phyloP scores from a whole-genome alignment of 306 rosid species.

The Rubus idaeus region DNA sequence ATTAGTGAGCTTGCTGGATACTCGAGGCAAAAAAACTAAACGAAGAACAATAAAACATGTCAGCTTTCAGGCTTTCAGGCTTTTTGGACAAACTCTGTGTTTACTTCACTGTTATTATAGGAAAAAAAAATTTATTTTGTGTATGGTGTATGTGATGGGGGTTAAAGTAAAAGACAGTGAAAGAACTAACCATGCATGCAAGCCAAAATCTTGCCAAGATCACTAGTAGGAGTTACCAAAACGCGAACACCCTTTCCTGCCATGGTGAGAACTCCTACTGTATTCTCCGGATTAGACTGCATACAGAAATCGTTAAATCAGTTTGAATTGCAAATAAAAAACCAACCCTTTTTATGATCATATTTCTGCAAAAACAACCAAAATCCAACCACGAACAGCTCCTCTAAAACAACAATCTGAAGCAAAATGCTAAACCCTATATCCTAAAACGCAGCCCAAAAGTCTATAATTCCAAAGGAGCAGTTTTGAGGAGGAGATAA shows the following conservation, averaged over 20 bases:
- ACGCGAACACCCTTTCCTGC: slow-evolving; percentile 93
- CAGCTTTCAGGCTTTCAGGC: neutral
- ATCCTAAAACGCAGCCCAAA: neutral
- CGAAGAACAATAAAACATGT: neutral
- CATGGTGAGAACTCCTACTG: slow-evolving; percentile 93
- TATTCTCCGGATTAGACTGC: slow-evolving; percentile 92
- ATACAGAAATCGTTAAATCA: slow-evolving; percentile 15
- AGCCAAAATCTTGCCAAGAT: slow-evolving; percentile 86
- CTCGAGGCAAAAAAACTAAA: neutral
- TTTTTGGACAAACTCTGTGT: neutral
- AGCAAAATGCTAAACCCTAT: neutral
- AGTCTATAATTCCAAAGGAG: neutral
- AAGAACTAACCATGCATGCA: slow-evolving; percentile 82
- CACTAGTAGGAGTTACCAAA: slow-evolving; percentile 88
- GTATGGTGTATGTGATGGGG: neutral
- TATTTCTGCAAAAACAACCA: neutral
- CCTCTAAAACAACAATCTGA: neutral
- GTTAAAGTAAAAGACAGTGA: neutral
- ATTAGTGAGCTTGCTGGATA: neutral
- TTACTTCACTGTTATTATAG: neutral
- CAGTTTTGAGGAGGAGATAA: neutral
- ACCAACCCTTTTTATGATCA: neutral
- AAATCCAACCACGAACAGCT: neutral
- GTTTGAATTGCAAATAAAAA: neutral
- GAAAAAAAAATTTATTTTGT: neutral